Evolutionary conservation across 345 rosid species (phyloP).

Genomic region (Fremontodendron californicum): DNA sequence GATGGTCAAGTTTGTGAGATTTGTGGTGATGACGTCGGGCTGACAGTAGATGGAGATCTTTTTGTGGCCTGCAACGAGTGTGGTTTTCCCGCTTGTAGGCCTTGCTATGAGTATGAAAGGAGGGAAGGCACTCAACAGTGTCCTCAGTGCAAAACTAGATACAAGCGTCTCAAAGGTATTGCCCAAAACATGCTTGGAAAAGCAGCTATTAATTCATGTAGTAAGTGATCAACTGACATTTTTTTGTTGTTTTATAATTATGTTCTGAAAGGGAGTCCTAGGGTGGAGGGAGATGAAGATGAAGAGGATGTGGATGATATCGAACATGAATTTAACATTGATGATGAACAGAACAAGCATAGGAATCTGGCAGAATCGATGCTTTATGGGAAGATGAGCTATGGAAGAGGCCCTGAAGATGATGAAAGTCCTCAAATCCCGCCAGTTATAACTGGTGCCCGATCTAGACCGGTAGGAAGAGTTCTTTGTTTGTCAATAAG

Average conservation of each 20-base stretch:
- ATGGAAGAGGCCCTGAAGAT: slow-evolving; percentile 90
- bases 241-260: neutral
- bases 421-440: slow-evolving; percentile 76
- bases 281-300: slow-evolving; percentile 96
- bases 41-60: slow-evolving; percentile 86
- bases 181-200: neutral
- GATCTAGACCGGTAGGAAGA: slow-evolving; percentile 67
- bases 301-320: slow-evolving; percentile 94
- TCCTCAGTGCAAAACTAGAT: slow-evolving; percentile 93
- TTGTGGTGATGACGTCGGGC: slow-evolving; percentile 80
- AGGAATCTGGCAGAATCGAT: slow-evolving; percentile 66
- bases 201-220: slow-evolving; percentile 6
- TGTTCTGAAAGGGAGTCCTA: slow-evolving; percentile 53
- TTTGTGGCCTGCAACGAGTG: slow-evolving; percentile 98
- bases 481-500: neutral
- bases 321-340: slow-evolving; percentile 88
- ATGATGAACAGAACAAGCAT: slow-evolving; percentile 61
- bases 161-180: slow-evolving; percentile 92
- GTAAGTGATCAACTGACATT: neutral
- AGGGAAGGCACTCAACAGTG: slow-evolving; percentile 89
- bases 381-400: slow-evolving; percentile 97
- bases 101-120: slow-evolving; percentile 95
- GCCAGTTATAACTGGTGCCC: slow-evolving; percentile 57
- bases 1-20: slow-evolving; percentile 96
- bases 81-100: slow-evolving; percentile 90